Evolutionary conservation across 208 protist species (phyloP).

Genomic region (Naegleria lovaniensis): DNA sequence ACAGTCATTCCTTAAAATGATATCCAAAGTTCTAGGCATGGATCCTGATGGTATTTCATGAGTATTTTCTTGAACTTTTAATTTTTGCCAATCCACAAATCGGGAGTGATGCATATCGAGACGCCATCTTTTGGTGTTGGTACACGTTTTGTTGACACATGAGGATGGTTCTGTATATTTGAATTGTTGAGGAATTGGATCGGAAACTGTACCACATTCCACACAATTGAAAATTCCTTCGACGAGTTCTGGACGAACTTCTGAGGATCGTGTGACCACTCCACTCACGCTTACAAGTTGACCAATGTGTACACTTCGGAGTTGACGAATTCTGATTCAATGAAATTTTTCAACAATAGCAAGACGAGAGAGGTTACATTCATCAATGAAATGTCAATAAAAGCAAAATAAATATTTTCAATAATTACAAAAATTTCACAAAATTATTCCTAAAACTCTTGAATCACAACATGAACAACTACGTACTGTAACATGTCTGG

Average conservation of each 20-base stretch:
- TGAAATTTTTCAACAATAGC: too few species aligned
- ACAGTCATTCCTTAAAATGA: constrained; percentile 91
- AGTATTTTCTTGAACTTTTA: constrained; percentile 90
- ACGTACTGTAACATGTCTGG: not conserved
- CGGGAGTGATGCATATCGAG: constrained; percentile 61
- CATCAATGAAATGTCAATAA: too few species aligned
- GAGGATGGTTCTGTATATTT: constrained; percentile 91
- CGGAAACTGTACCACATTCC: constrained; percentile 81
- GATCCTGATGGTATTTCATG: constrained; percentile 87
- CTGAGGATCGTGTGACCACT: constrained; percentile 96
- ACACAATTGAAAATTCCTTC: constrained; percentile 90
- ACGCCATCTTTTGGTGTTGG: constrained; percentile 79
- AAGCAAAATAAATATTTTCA: too few species aligned
- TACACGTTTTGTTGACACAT: constrained; percentile 75
- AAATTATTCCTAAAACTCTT: too few species aligned
- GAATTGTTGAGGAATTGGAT: constrained; percentile 92
- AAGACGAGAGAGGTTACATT: too few species aligned
- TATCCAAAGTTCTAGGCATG: constrained; percentile 92
- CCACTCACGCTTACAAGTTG: constrained; percentile 86
- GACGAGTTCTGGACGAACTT: constrained; percentile 96
- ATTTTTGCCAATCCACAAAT: constrained; percentile 98
- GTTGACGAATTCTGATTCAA: not conserved
- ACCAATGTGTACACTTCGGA: constrained; percentile 60
- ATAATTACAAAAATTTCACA: too few species aligned
- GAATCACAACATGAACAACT: too few species aligned